phyloP scores from a whole-genome alignment of 2,329 filamentous ascomycete genomes.

The Paecilomyces variotii region DNA sequence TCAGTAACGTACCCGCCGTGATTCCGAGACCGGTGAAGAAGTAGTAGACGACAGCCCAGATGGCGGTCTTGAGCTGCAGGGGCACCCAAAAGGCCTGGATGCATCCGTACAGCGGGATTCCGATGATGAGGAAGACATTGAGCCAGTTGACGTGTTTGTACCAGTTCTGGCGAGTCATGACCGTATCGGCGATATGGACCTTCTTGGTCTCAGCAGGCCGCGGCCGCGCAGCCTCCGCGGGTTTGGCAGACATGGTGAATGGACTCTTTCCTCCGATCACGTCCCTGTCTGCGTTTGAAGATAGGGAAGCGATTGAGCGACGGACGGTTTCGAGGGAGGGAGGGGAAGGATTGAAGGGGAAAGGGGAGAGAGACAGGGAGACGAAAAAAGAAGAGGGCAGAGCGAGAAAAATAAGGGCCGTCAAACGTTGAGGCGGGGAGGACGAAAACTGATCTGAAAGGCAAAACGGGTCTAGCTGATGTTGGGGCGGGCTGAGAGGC shows the following conservation, averaged over 20 bases:
- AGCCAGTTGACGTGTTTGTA: conserved; percentile 92
- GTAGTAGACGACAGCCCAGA: conserved; percentile 72
- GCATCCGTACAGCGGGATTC: conserved; percentile 66
- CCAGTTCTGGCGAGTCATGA: conserved; percentile 76
- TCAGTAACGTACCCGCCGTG: conserved; percentile 54
- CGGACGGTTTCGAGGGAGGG: conserved; percentile 2
- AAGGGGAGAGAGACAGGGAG: not conserved
- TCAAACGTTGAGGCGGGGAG: not conserved
- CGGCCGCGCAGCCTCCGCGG: conserved; percentile 22
- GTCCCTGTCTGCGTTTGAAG: not conserved
- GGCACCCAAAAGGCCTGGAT: conserved; percentile 72
- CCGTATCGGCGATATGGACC: conserved; percentile 75
- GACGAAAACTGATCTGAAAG: not conserved
- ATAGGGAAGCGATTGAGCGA: conserved; percentile 3
- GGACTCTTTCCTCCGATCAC: not conserved
- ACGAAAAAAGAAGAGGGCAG: conserved; percentile 1
- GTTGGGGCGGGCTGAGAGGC: not conserved
- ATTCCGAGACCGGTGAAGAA: conserved; percentile 76
- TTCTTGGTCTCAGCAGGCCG: conserved; percentile 50
- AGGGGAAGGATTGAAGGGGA: conserved; percentile 2
- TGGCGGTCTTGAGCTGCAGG: conserved; percentile 59
- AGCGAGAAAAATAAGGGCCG: conserved; percentile 3
- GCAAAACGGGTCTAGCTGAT: not conserved
- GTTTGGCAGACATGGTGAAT: conserved; percentile 28
- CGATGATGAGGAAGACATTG: conserved; percentile 72